A percentile compares a stretch with the other conserved stretches of the same genome.
Conservation (phyloP, 345 rosid genomes). For the Excoecaria cochinchinensis region DNA sequence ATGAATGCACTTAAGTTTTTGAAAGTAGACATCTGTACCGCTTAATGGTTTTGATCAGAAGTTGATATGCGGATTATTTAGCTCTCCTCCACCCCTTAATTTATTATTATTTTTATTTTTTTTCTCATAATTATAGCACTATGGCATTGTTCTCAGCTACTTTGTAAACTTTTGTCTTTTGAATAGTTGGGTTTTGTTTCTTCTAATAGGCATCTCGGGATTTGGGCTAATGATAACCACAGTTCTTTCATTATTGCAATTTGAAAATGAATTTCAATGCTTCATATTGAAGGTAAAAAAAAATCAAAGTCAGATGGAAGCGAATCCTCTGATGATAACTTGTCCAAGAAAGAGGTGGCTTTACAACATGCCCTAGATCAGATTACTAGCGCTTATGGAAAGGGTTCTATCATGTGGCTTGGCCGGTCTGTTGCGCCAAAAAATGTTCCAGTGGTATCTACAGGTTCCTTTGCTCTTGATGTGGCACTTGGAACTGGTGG, state of each 20-base stretch:
- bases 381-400: slow-evolving; percentile 75
- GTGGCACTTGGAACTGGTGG: slow-evolving; percentile 90
- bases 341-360: slow-evolving; percentile 86
- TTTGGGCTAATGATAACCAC: background rate
- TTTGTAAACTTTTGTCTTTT: background rate
- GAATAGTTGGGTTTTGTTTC: background rate
- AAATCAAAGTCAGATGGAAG: slow-evolving; percentile 73
- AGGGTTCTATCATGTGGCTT: slow-evolving; percentile 94
- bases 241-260: background rate
- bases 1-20: background rate
- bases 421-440: slow-evolving; percentile 65
- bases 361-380: slow-evolving; percentile 86
- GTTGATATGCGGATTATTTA: background rate
- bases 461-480: slow-evolving; percentile 87
- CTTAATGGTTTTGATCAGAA: background rate
- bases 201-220: background rate
- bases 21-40: background rate
- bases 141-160: background rate
- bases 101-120: background rate
- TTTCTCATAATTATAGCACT: too few relatives aligned
- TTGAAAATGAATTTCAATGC: background rate
- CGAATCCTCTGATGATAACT: slow-evolving; percentile 62
- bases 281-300: slow-evolving; percentile 51
- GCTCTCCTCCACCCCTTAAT: background rate
- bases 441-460: slow-evolving; percentile 78